Percentiles rank a stretch among this genome's conserved stretches.
phyloP scores from a whole-genome alignment of 306 rosid species.

The Acacia acuminata region DNA sequence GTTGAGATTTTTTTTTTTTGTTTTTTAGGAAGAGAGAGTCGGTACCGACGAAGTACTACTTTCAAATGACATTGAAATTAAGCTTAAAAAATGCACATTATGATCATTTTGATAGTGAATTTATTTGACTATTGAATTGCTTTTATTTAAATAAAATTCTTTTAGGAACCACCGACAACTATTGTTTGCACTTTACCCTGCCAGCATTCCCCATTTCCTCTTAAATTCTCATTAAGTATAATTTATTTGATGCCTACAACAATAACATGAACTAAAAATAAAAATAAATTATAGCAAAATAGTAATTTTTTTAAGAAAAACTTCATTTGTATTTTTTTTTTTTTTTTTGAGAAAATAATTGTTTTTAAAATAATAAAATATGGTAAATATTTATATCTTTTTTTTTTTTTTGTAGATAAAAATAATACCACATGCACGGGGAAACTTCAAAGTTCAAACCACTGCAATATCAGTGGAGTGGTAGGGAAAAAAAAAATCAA shows the following conservation, averaged over 20 bases:
- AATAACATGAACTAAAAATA: no score
- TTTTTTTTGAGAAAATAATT: not conserved
- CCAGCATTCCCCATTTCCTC: not conserved
- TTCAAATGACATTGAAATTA: not conserved
- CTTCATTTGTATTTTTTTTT: not conserved
- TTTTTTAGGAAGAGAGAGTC: not conserved
- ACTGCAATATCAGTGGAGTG: not conserved
- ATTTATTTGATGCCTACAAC: not conserved
- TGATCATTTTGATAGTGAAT: not conserved
- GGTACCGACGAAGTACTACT: conserved; percentile 8
- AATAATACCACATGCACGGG: not conserved
- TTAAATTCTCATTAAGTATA: not conserved
- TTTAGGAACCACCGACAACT: not conserved
- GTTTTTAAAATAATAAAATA: not conserved
- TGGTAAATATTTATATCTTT: not conserved
- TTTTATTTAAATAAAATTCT: not conserved
- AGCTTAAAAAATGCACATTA: not conserved
- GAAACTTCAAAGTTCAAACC: not conserved
- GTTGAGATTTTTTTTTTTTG: not conserved
- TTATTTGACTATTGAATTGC: not conserved
- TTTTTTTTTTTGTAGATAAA: not conserved
- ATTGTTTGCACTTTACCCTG: not conserved
- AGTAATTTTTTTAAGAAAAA: not conserved
- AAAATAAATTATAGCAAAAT: not conserved
- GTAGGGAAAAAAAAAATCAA: not conserved